Evolutionary conservation across 202 grass and related monocot species (phyloP).

Genomic region (Carex arenaria): DNA sequence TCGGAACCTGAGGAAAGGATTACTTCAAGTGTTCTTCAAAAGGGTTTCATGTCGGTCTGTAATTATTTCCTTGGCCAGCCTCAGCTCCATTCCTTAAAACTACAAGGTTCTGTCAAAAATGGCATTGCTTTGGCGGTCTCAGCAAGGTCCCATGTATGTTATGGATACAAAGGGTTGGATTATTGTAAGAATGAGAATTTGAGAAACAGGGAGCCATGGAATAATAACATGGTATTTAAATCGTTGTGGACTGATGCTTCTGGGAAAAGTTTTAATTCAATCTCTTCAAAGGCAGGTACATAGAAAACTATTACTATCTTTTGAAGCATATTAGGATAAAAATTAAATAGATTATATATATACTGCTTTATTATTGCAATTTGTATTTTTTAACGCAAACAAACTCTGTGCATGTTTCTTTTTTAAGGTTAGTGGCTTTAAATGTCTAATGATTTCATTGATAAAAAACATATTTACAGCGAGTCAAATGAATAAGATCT

Average conservation of each 20-base stretch:
- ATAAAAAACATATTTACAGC: too few species aligned
- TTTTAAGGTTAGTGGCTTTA: too few species aligned
- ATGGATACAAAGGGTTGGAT: conserved; percentile 50
- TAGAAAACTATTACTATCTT: not conserved
- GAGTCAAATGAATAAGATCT: too few species aligned
- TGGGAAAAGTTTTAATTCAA: conserved; percentile 35
- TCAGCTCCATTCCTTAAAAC: conserved; percentile 36
- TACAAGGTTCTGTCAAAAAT: conserved; percentile 22
- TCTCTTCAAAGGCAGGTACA: conserved; percentile 33
- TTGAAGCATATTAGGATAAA: not conserved
- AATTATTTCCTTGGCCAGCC: conserved; percentile 42
- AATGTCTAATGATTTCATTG: too few species aligned
- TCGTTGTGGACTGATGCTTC: conserved; percentile 48
- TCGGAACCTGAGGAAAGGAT: not conserved
- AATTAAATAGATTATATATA: not conserved
- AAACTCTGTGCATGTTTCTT: not conserved
- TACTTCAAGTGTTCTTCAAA: conserved; percentile 37
- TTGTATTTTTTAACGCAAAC: not conserved
- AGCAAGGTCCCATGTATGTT: conserved; percentile 32
- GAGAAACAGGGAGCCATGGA: conserved; percentile 47
- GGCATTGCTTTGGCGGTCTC: conserved; percentile 19
- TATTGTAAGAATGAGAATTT: conserved; percentile 48
- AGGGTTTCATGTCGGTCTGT: conserved; percentile 59
- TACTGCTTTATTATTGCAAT: not conserved
- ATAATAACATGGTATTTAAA: conserved; percentile 27